Conservation (phyloP, 495 filamentous ascomycete genomes). For the Cercophora sp. region DNA sequence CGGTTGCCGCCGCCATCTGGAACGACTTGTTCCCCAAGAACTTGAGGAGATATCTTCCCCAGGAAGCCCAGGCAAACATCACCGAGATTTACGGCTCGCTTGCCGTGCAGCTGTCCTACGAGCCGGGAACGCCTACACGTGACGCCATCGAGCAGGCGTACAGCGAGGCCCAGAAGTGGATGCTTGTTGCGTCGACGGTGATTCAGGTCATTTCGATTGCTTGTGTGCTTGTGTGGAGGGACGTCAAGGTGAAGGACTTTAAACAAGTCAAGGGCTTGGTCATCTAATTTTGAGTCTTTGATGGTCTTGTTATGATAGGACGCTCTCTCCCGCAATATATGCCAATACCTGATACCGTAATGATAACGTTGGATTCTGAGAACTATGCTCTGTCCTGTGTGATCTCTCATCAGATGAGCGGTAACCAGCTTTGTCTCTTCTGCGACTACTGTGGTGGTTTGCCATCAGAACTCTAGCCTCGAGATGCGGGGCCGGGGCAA, state of each 20-base stretch:
- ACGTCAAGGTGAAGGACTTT: slow-evolving; percentile 51
- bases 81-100: slow-evolving; percentile 27
- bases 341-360: background rate
- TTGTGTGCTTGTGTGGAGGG: slow-evolving; percentile 45
- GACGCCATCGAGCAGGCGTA: slow-evolving; percentile 55
- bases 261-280: slow-evolving; percentile 30
- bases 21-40: slow-evolving; percentile 52
- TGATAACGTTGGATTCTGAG: too few relatives aligned
- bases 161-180: slow-evolving; percentile 49
- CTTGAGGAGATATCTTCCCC: slow-evolving; percentile 55
- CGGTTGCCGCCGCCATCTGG: slow-evolving; percentile 65
- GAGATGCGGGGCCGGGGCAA: too few relatives aligned
- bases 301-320: too few relatives aligned
- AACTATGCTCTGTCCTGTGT: too few relatives aligned
- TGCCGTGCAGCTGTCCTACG: slow-evolving; percentile 48
- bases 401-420: too few relatives aligned
- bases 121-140: slow-evolving; percentile 45
- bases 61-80: slow-evolving; percentile 42
- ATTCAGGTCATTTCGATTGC: slow-evolving; percentile 44
- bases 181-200: slow-evolving; percentile 49
- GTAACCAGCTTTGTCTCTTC: too few relatives aligned
- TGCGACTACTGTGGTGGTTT: too few relatives aligned
- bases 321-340: background rate
- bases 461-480: too few relatives aligned
- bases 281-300: background rate